Evolutionary conservation across 306 rosid genomes (phyloP).

Genomic region (Cicer yamashitae): DNA sequence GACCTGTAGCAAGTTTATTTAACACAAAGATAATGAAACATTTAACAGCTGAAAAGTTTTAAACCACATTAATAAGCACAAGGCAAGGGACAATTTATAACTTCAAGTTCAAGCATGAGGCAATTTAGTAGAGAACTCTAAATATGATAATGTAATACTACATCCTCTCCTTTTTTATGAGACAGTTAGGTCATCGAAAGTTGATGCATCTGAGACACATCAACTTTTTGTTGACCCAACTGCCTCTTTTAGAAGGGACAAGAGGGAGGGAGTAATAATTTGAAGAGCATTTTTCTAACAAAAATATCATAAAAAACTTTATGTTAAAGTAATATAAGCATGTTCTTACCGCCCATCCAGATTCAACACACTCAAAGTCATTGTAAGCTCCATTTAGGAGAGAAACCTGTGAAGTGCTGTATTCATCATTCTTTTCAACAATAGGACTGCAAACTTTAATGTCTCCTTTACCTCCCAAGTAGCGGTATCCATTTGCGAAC

Average conservation of each 20-base stretch:
- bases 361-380: conserved; percentile 61
- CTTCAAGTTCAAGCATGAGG: no score
- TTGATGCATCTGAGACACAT: no score
- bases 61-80: no score
- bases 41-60: no score
- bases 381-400: conserved; percentile 55
- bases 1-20: conserved; percentile 49
- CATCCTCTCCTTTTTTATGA: no score
- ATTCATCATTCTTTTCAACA: conserved; percentile 64
- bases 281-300: conserved; percentile 10
- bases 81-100: no score
- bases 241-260: no score
- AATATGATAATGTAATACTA: no score
- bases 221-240: no score
- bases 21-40: not conserved
- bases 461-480: conserved; percentile 69
- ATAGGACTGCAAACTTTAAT: conserved; percentile 56
- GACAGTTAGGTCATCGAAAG: no score
- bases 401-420: conserved; percentile 64
- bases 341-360: conserved; percentile 71
- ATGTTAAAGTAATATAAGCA: not conserved
- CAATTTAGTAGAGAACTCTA: no score
- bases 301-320: not conserved
- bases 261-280: not conserved
- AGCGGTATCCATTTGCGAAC: conserved; percentile 54